Evolutionary conservation across 257 asterid species (phyloP).

Genomic region (Solanum piurae): DNA sequence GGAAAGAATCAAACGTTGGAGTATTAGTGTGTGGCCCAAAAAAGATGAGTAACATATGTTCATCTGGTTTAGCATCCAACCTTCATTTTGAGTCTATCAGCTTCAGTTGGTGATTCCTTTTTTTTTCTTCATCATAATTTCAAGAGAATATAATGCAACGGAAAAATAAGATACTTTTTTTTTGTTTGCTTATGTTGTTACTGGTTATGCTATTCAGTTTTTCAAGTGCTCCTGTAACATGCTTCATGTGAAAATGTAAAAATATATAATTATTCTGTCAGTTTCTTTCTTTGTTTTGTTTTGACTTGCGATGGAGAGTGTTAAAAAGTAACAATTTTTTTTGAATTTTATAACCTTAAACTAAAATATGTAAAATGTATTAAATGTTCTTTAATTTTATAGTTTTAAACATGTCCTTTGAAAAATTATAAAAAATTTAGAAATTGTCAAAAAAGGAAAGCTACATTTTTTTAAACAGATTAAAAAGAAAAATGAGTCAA

Average conservation of each 20-base stretch:
- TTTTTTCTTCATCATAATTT: neutral
- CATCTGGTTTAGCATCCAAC: slow-evolving; percentile 57
- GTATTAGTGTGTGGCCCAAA: slow-evolving; percentile 78
- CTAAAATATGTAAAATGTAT: too few species aligned
- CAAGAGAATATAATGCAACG: neutral
- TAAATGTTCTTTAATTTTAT: too few species aligned
- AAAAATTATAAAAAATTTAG: too few species aligned
- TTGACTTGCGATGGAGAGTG: too few species aligned
- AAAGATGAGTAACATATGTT: slow-evolving; percentile 53
- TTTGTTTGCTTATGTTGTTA: neutral
- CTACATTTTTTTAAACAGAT: too few species aligned
- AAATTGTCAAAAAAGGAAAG: too few species aligned
- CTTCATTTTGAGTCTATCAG: slow-evolving; percentile 80
- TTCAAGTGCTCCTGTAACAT: neutral
- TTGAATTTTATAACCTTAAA: too few species aligned
- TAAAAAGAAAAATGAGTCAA: too few species aligned
- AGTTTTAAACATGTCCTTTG: too few species aligned
- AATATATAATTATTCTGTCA: neutral
- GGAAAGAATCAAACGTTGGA: slow-evolving; percentile 61
- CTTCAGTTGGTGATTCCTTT: slow-evolving; percentile 59
- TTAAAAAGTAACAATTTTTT: too few species aligned
- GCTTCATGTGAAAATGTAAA: neutral
- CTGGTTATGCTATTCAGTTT: neutral
- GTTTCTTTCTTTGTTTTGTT: too few species aligned
- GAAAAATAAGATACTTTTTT: too few species aligned